A percentile compares a stretch with the other conserved stretches of the same genome.
These are phyloP conservation scores for Lindgomyces ingoldianus DNA, from an alignment of 495 filamentous ascomycete species.

Conservation along the genomic window DNA sequence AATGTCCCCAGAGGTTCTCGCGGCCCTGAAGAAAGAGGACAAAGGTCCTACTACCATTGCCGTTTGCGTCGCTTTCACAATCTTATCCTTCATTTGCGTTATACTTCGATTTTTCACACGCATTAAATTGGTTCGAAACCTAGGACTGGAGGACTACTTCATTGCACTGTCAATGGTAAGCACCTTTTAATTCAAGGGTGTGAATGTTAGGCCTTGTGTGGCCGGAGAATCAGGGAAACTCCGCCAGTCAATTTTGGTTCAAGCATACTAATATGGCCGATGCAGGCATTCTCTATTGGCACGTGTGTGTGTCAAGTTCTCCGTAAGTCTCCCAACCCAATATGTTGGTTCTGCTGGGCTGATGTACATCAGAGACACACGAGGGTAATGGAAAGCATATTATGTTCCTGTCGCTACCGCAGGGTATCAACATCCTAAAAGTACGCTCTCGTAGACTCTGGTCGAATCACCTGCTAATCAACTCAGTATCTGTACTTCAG, in stretches of 20 bases:
- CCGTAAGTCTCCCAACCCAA: not conserved
- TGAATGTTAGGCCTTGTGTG: not conserved
- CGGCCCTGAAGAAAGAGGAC: not conserved
- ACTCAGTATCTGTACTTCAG: constrained; percentile 15
- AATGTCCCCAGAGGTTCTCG: constrained; percentile 5
- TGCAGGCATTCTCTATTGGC: not conserved
- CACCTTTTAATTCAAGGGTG: no score
- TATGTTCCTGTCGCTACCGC: not conserved
- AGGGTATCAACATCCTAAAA: not conserved
- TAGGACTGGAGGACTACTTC: constrained; percentile 13
- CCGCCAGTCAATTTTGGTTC: no score
- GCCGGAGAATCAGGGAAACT: not conserved
- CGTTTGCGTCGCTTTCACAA: not conserved
- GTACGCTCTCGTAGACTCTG: not conserved
- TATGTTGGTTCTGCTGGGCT: not conserved
- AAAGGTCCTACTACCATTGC: not conserved
- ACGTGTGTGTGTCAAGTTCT: not conserved
- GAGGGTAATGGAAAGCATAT: constrained; percentile 11
- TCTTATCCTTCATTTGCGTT: constrained; percentile 5
- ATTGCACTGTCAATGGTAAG: constrained; percentile 15
- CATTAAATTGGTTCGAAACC: not conserved
- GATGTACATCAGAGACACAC: not conserved
- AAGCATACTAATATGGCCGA: no score
- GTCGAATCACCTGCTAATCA: not conserved
- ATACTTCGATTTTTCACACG: constrained; percentile 17